Percentiles rank a stretch among this genome's conserved stretches.
These are phyloP conservation scores for Macrotyloma uniflorum DNA, from an alignment of 306 rosid genomes.

Conservation along the genomic window DNA sequence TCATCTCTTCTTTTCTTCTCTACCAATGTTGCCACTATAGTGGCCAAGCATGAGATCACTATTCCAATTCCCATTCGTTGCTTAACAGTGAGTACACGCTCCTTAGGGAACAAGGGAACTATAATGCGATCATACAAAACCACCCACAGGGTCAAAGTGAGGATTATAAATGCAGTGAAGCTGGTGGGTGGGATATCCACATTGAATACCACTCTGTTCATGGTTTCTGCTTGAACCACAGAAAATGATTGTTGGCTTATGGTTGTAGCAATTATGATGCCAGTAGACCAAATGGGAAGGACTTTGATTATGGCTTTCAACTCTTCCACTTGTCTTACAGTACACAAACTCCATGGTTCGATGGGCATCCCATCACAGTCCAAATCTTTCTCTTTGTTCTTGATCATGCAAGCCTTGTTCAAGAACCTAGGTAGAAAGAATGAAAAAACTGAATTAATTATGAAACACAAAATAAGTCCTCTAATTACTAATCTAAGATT, in stretches of 20 bases:
- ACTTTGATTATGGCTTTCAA: slow-evolving; percentile 69
- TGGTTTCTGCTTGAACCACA: slow-evolving; percentile 62
- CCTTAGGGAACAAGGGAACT: slow-evolving; percentile 54
- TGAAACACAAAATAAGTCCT: no score
- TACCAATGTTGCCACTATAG: slow-evolving; percentile 50
- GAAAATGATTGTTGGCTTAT: slow-evolving; percentile 51
- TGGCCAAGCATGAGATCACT: slow-evolving; percentile 50
- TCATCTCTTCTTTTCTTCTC: slow-evolving; percentile 54
- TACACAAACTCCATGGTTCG: slow-evolving; percentile 66
- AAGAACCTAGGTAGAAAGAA: slow-evolving; percentile 54
- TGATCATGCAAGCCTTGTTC: slow-evolving; percentile 79
- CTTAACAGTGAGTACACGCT: slow-evolving; percentile 45
- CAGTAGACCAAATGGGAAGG: slow-evolving; percentile 78
- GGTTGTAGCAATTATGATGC: slow-evolving; percentile 45
- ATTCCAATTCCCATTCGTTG: slow-evolving; percentile 70
- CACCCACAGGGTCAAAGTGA: slow-evolving; percentile 65
- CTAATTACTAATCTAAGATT: not conserved
- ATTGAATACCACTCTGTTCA: slow-evolving; percentile 52
- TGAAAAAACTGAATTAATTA: slow-evolving; percentile 4
- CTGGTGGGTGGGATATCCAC: slow-evolving; percentile 62
- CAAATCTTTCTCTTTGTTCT: slow-evolving; percentile 50
- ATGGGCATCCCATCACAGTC: slow-evolving; percentile 50
- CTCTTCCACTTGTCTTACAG: slow-evolving; percentile 82
- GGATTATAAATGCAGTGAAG: slow-evolving; percentile 49
- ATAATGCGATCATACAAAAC: slow-evolving; percentile 54